These are phyloP conservation scores for Cyclotella distinguenda DNA, from an alignment of 108 stramenopile genomes.

Conservation along the genomic window DNA sequence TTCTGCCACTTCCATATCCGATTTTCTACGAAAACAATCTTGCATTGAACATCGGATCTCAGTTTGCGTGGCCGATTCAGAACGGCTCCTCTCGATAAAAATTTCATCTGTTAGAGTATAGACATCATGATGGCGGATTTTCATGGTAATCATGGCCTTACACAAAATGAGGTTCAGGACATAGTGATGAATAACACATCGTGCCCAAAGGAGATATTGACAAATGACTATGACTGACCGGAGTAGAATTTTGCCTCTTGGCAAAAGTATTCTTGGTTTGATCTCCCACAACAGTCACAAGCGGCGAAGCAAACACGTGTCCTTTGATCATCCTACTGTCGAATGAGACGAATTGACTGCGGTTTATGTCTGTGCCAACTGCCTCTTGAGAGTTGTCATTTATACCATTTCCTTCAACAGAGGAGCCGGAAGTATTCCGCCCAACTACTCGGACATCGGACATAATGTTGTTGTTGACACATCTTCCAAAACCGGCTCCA, in stretches of 20 bases:
- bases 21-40: neutral
- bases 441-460: constrained; percentile 7
- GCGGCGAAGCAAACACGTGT: neutral
- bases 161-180: neutral
- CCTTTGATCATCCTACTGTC: neutral
- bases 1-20: neutral
- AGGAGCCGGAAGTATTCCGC: constrained; percentile 1
- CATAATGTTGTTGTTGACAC: constrained; percentile 14
- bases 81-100: neutral
- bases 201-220: neutral
- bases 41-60: neutral
- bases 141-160: neutral
- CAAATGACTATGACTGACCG: neutral
- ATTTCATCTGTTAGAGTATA: constrained; percentile 1
- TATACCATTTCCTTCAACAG: neutral
- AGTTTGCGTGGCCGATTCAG: constrained; percentile 1
- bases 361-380: neutral
- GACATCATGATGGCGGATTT: neutral
- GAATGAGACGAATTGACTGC: neutral
- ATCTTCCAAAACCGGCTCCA: neutral
- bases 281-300: neutral
- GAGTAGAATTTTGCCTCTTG: neutral
- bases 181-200: neutral
- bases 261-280: neutral
- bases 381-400: neutral